phyloP scores from a whole-genome alignment of 2,329 filamentous ascomycete genomes.

The Hortaea sp. region DNA sequence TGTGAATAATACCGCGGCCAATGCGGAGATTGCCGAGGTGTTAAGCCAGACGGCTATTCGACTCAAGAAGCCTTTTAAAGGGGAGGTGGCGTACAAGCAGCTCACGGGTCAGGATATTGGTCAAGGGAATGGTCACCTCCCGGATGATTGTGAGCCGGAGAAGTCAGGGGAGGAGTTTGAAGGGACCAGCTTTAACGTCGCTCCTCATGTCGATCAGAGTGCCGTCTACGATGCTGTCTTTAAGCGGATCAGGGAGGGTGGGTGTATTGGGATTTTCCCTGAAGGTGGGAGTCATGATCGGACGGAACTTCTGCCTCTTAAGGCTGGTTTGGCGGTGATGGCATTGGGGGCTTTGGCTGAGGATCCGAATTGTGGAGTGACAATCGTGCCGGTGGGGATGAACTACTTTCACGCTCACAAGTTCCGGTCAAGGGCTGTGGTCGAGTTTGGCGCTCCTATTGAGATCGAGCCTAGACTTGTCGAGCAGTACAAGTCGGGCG shows the following conservation, averaged over 20 bases:
- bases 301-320: conserved; percentile 80
- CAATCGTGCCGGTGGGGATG: conserved; percentile 95
- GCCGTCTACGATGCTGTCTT: conserved; percentile 92
- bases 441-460: conserved; percentile 87
- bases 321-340: conserved; percentile 97
- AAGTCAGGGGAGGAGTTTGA: conserved; percentile 50
- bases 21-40: conserved; percentile 74
- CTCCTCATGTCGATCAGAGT: conserved; percentile 88
- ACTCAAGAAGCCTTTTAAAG: conserved; percentile 79
- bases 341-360: conserved; percentile 80
- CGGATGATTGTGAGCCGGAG: conserved; percentile 44
- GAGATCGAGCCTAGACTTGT: conserved; percentile 76
- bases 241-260: conserved; percentile 66
- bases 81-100: conserved; percentile 63
- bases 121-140: conserved; percentile 47
- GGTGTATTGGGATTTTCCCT: conserved; percentile 92
- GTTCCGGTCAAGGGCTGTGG: conserved; percentile 87
- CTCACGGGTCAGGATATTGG: conserved; percentile 63
- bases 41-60: conserved; percentile 69
- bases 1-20: conserved; percentile 69
- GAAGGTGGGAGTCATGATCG: conserved; percentile 95
- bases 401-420: conserved; percentile 99
- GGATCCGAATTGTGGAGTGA: conserved; percentile 76
- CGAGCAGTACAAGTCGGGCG: conserved; percentile 71
- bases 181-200: conserved; percentile 76